Percentiles rank a stretch among this genome's conserved stretches.
phyloP scores from a whole-genome alignment of 139 green algal genomes.

The Yamagishiella unicocca region DNA sequence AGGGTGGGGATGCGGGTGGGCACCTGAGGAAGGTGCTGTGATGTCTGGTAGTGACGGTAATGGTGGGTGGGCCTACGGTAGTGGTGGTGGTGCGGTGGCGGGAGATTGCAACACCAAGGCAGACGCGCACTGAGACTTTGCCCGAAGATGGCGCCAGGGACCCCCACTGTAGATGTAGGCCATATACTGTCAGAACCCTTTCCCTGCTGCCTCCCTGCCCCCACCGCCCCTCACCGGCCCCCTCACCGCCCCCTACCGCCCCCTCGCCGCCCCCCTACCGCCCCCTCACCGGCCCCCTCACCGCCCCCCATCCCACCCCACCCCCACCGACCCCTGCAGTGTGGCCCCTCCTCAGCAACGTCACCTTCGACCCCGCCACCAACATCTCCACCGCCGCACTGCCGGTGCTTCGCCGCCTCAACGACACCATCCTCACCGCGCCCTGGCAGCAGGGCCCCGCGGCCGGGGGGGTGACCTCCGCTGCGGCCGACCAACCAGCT shows the following conservation, averaged over 20 bases:
- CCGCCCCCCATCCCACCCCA: background rate
- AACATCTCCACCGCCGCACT: constrained; percentile 27
- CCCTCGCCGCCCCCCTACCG: background rate
- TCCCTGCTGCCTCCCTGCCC: background rate
- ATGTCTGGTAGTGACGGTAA: no score
- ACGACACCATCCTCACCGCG: constrained; percentile 38
- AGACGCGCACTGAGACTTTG: no score
- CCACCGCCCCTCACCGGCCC: background rate
- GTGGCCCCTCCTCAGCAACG: constrained; percentile 25
- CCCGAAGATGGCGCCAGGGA: no score
- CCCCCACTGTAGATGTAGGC: no score
- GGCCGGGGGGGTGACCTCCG: no score
- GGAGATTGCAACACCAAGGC: no score
- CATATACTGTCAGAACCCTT: no score
- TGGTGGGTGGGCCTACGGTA: no score
- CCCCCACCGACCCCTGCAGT: background rate
- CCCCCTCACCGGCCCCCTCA: background rate
- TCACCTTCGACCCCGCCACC: constrained; percentile 35
- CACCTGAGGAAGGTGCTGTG: no score
- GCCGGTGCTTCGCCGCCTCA: constrained; percentile 17
- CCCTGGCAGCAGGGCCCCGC: constrained; percentile 22
- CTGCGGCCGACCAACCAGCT: background rate
- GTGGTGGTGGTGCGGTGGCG: no score
- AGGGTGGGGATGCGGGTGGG: no score
- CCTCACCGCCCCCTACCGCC: background rate